Base-by-base conservation (phyloP, 805 yeast species). In the Sugiyamaella marilandica region DNA sequence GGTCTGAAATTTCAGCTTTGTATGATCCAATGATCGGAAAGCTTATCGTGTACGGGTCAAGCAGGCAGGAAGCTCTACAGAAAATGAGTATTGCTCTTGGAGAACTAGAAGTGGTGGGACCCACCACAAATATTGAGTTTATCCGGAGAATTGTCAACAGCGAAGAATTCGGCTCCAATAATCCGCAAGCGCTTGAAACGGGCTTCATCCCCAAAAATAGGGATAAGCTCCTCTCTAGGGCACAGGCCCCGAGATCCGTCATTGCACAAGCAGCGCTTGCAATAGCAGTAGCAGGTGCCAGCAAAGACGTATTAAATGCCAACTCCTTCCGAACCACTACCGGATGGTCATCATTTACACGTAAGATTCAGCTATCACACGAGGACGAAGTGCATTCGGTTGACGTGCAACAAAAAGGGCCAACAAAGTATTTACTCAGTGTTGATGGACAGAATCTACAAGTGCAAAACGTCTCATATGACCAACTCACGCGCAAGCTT, bases 21-120 rank as follows among this genome's bases (percentile, higher is more conserved):
- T 65, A 65, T 45, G 69, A 65, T 36, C 69, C 69, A 19, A 65
- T 65, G 68, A 62, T 65, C 35, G 69, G 68, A 41, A 65, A 65
- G 56, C 56, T 65, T 7, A 65, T 65, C 47, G 68, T 65, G 21
- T 48, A 58, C 16, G 69, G 67, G 1, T 41, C 50, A 5, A 53
- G 54, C 41, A 56, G 69, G 29, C 55, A 54, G 11, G 65, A 64
- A 56, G 67, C 69, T 4, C 53, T 65, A 29, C 50, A 47, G 41
- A 64, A 62, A 50, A 55, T 65, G 63, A 52, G 55, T 19, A 52
- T 55, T 7, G 68, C 68, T 7, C 59, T 65, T 14, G 59, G 57
- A 31, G 63, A 62, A 50, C 59, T 64, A 26, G 66, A 65, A 50
- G 60, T 65, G 26, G 68, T 64, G 18, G 69, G 69, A 2, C 69